Conservation (phyloP, 345 rosid genomes). For the Psidium guajava region DNA sequence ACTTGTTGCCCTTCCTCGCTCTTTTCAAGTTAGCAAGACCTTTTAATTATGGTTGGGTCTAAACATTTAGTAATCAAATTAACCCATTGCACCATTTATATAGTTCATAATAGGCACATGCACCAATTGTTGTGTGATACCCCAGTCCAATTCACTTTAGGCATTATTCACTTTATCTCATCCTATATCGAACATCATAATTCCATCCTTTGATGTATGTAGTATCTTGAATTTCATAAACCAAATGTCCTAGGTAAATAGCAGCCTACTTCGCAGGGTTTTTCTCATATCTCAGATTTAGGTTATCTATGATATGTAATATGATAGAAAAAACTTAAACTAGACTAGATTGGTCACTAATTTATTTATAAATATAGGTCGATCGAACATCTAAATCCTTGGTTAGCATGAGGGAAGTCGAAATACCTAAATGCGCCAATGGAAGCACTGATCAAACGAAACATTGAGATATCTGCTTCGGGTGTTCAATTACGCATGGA, state of each 20-base stretch:
- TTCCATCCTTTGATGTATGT: not conserved
- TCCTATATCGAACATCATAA: not conserved
- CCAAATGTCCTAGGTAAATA: not conserved
- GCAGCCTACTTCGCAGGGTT: not conserved
- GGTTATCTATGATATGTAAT: not conserved
- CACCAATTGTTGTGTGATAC: not conserved
- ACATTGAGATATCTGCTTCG: not conserved
- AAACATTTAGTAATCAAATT: not conserved
- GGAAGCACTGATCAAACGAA: not conserved
- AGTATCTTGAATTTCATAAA: not conserved
- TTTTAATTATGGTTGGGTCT: not conserved
- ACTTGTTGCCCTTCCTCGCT: not conserved
- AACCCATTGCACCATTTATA: not conserved
- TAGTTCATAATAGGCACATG: not conserved
- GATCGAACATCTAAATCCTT: not conserved
- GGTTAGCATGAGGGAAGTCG: not conserved
- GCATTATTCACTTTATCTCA: not conserved
- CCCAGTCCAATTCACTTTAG: not conserved
- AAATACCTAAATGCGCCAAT: not conserved
- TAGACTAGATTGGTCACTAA: not conserved
- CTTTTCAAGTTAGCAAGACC: not conserved
- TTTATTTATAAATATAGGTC: not conserved
- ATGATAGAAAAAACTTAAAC: not conserved
- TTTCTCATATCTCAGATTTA: not conserved
- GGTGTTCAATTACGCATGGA: not conserved